Evolutionary conservation across 768 basidiomycete genomes (phyloP).

Genomic region (Leccinum variicolor): DNA sequence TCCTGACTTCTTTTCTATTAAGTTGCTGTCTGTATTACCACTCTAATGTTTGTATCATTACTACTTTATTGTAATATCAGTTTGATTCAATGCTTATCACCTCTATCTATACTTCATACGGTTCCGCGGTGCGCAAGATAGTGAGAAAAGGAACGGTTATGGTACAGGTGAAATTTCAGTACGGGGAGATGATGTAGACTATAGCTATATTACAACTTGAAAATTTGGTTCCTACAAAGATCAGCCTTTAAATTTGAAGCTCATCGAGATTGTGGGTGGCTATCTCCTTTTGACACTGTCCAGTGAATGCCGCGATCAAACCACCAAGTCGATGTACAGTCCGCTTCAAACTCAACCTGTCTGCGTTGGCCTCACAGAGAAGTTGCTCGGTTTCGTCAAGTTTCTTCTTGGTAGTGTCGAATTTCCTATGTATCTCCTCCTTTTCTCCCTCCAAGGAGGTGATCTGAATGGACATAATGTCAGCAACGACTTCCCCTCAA

Average conservation of each 20-base stretch:
- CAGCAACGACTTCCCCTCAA: not conserved
- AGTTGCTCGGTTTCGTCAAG: conserved; percentile 19
- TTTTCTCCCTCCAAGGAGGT: conserved; percentile 15
- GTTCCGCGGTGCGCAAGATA: not conserved
- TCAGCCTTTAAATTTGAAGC: not conserved
- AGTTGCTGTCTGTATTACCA: not conserved
- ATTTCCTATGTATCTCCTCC: conserved; percentile 13
- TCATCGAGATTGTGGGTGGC: not conserved
- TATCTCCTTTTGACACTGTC: conserved; percentile 4
- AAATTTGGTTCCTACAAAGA: not conserved
- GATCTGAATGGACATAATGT: conserved; percentile 6
- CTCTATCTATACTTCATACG: not conserved
- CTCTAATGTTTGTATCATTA: conserved; percentile 13
- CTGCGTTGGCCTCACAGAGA: conserved; percentile 16
- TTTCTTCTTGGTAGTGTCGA: conserved; percentile 9
- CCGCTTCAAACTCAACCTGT: conserved; percentile 10
- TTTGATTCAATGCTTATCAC: not conserved
- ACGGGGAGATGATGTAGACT: not conserved
- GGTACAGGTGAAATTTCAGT: not conserved
- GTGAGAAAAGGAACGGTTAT: not conserved
- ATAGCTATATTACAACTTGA: conserved; percentile 1
- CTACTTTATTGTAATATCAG: not conserved
- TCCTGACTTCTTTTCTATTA: not conserved
- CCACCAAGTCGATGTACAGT: conserved; percentile 10
- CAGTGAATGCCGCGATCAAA: conserved; percentile 8